Evolutionary conservation across 495 filamentous ascomycete species (phyloP).

Genomic region (Ascodesmis nigricans): DNA sequence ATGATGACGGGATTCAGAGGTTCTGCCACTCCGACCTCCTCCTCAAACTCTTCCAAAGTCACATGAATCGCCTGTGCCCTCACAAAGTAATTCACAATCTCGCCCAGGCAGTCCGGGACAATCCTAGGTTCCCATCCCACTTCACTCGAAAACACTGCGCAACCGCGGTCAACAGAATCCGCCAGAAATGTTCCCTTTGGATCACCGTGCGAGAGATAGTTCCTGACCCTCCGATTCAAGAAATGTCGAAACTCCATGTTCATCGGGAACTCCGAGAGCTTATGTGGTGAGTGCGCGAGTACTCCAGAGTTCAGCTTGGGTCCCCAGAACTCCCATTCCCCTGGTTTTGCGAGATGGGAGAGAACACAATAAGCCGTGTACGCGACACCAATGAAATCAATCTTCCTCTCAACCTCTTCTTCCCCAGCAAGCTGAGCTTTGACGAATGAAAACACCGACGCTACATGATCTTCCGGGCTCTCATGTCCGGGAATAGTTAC

Average conservation of each 20-base stretch:
- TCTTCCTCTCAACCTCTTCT: too few species aligned
- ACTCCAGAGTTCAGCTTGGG: constrained; percentile 12
- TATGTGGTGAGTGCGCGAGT: constrained; percentile 14
- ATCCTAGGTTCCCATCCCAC: too few species aligned
- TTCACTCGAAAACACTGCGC: too few species aligned
- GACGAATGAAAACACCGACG: constrained; percentile 40
- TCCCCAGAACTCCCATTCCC: constrained; percentile 14
- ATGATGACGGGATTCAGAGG: too few species aligned
- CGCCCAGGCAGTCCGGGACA: too few species aligned
- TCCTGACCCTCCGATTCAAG: constrained; percentile 8
- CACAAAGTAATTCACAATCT: too few species aligned
- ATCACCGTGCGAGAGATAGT: background rate
- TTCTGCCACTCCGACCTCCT: too few species aligned
- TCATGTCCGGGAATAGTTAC: constrained; percentile 34
- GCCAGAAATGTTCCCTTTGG: constrained; percentile 1
- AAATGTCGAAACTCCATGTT: constrained; percentile 10
- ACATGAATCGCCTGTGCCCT: too few species aligned
- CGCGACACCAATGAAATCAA: constrained; percentile 38
- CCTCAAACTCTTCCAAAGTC: too few species aligned
- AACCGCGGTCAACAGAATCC: too few species aligned
- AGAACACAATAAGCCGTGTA: constrained; percentile 12
- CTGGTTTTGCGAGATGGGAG: constrained; percentile 9
- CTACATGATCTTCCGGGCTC: constrained; percentile 32
- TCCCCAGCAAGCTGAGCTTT: constrained; percentile 26
- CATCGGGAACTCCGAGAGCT: constrained; percentile 9